A percentile compares a stretch with the other conserved stretches of the same genome.
Evolutionary conservation across 2,329 filamentous ascomycete genomes (phyloP).

Genomic region (Nothopassalora personata): DNA sequence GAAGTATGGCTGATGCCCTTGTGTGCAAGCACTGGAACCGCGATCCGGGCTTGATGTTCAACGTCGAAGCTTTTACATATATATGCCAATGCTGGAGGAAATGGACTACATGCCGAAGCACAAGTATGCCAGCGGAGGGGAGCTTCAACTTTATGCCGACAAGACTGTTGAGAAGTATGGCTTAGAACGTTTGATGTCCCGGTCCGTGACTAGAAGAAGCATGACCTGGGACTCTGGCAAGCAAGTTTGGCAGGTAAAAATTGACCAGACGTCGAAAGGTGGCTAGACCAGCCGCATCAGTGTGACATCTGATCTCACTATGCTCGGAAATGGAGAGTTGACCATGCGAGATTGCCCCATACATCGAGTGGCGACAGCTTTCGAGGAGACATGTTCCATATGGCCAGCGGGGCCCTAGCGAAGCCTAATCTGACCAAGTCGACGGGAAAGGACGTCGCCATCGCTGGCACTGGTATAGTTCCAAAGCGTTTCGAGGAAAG

Average conservation of each 20-base stretch:
- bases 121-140: slow-evolving; percentile 42
- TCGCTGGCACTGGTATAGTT: slow-evolving; percentile 42
- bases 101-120: slow-evolving; percentile 54
- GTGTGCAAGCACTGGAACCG: slow-evolving; percentile 14
- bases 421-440: slow-evolving; percentile 34
- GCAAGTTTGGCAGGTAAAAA: slow-evolving; percentile 31
- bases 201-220: slow-evolving; percentile 39
- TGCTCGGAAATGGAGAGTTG: slow-evolving; percentile 40
- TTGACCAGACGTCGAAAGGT: slow-evolving; percentile 30
- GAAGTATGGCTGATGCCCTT: too few species aligned
- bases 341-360: slow-evolving; percentile 42
- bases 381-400: slow-evolving; percentile 41
- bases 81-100: slow-evolving; percentile 55
- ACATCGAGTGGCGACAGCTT: slow-evolving; percentile 38
- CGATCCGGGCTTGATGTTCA: slow-evolving; percentile 49
- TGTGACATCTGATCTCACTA: slow-evolving; percentile 37
- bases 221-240: slow-evolving; percentile 46
- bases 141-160: slow-evolving; percentile 45
- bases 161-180: slow-evolving; percentile 42
- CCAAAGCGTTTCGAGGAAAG: not conserved
- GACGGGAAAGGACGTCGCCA: slow-evolving; percentile 38
- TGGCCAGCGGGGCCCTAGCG: slow-evolving; percentile 36
- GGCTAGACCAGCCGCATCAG: slow-evolving; percentile 17
- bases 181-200: slow-evolving; percentile 43
- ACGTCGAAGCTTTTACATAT: slow-evolving; percentile 57